A percentile compares a stretch with the other conserved stretches of the same genome.
phyloP scores from a whole-genome alignment of 768 basidiomycete genomes.

The Lactifluus hygrophoroides region DNA sequence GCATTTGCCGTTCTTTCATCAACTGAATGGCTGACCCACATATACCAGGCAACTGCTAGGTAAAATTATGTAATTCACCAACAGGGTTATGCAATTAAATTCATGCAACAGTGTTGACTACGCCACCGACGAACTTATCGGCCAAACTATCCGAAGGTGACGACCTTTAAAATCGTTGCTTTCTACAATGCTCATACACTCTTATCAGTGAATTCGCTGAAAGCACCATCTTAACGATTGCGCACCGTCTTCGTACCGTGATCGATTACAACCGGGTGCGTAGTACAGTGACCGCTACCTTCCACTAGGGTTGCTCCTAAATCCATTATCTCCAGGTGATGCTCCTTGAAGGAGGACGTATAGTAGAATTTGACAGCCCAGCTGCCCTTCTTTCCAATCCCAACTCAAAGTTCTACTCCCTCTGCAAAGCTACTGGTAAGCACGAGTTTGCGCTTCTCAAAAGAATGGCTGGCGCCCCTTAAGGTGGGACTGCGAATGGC shows the following conservation, averaged over 20 bases:
- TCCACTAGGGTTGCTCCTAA: constrained; percentile 2
- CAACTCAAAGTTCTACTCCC: constrained; percentile 50
- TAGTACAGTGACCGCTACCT: constrained; percentile 12
- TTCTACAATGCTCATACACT: background rate
- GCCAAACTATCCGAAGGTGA: constrained; percentile 73
- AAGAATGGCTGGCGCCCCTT: constrained; percentile 46
- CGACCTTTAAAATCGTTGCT: constrained; percentile 22
- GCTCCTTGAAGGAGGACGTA: constrained; percentile 69
- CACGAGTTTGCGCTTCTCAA: constrained; percentile 61
- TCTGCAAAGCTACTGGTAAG: constrained; percentile 70
- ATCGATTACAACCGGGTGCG: constrained; percentile 79
- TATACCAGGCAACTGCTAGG: constrained; percentile 57
- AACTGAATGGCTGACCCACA: background rate
- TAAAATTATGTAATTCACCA: constrained; percentile 16
- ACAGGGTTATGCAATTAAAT: background rate
- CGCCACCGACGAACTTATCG: constrained; percentile 81
- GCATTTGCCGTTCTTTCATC: background rate
- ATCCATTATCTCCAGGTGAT: constrained; percentile 43
- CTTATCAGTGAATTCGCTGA: constrained; percentile 58
- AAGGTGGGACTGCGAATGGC: background rate
- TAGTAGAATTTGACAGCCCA: constrained; percentile 70
- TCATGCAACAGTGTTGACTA: constrained; percentile 54
- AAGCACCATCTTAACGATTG: constrained; percentile 78
- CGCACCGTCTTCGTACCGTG: constrained; percentile 68
- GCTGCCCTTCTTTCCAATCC: constrained; percentile 45